Conservation (phyloP, 2,329 filamentous ascomycete genomes). For the Fusarium oxysporum region DNA sequence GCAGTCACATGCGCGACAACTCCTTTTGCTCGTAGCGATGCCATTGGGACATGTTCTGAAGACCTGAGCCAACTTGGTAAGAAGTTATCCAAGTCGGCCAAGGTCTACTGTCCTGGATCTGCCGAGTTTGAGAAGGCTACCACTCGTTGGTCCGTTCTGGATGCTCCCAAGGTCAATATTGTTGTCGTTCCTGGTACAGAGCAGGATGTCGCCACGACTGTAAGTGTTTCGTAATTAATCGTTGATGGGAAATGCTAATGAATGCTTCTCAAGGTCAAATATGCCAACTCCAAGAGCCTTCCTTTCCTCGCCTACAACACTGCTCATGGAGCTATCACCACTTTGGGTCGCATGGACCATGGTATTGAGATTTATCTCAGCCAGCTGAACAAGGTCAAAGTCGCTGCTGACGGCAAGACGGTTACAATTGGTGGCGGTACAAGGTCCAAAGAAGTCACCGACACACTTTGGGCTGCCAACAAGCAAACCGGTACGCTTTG, state of each 20-base stretch:
- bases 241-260: fast-evolving
- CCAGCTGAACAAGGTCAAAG: conserved; percentile 56
- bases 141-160: conserved; percentile 59
- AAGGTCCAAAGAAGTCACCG: conserved; percentile 58
- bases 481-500: conserved; percentile 59
- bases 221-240: conserved; percentile 34
- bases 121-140: conserved; percentile 53
- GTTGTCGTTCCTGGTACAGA: conserved; percentile 61
- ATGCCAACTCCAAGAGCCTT: conserved; percentile 58
- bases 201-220: conserved; percentile 61
- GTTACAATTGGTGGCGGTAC: conserved; percentile 63
- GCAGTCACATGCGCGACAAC: conserved; percentile 36
- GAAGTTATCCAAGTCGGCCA: conserved; percentile 53
- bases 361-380: conserved; percentile 64
- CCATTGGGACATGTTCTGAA: conserved; percentile 28
- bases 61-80: conserved; percentile 41
- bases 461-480: conserved; percentile 61
- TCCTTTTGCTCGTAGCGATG: conserved; percentile 24
- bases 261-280: conserved; percentile 46
- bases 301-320: conserved; percentile 66
- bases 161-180: conserved; percentile 56
- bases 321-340: conserved; percentile 63
- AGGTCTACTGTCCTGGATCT: conserved; percentile 57
- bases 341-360: conserved; percentile 59
- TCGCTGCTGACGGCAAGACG: conserved; percentile 57